These are phyloP conservation scores for Boletus subcaerulescens DNA, from an alignment of 768 basidiomycete species.

Conservation along the genomic window DNA sequence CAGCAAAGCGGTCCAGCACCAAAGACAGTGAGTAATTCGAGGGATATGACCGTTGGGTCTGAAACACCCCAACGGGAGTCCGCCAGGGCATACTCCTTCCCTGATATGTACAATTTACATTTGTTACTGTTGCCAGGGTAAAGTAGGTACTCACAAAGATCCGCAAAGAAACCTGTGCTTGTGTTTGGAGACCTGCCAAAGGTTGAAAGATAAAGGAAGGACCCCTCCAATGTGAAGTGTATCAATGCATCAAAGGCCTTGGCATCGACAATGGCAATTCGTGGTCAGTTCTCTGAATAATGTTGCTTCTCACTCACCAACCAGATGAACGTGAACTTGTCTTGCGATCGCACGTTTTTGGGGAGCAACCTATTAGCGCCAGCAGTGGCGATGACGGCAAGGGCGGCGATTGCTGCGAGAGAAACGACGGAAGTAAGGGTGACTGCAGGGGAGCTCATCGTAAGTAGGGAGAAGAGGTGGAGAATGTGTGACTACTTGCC, in stretches of 20 bases:
- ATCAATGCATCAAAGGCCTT: constrained; percentile 80
- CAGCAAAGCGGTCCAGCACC: constrained; percentile 69
- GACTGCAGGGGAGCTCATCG: constrained; percentile 30
- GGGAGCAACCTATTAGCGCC: constrained; percentile 58
- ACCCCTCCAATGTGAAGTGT: constrained; percentile 76
- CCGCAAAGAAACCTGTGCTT: constrained; percentile 64
- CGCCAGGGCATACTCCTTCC: constrained; percentile 79
- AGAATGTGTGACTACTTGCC: background rate
- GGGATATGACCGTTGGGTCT: constrained; percentile 76
- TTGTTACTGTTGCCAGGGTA: background rate
- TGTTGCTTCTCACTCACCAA: constrained; percentile 43
- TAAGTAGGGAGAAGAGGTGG: background rate
- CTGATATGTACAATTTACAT: constrained; percentile 33
- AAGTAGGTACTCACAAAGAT: constrained; percentile 56
- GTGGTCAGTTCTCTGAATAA: background rate
- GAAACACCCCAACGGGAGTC: constrained; percentile 80
- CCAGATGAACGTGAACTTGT: constrained; percentile 75
- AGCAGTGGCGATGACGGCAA: constrained; percentile 51
- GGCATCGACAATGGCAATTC: background rate
- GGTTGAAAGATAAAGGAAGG: constrained; percentile 73
- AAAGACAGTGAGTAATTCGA: constrained; percentile 81
- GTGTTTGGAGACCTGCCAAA: constrained; percentile 73
- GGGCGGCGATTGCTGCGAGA: constrained; percentile 52
- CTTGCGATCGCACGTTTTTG: constrained; percentile 59
- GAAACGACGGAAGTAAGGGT: constrained; percentile 63